phyloP scores from a whole-genome alignment of 768 basidiomycete species.

The Ramaria sp. region DNA sequence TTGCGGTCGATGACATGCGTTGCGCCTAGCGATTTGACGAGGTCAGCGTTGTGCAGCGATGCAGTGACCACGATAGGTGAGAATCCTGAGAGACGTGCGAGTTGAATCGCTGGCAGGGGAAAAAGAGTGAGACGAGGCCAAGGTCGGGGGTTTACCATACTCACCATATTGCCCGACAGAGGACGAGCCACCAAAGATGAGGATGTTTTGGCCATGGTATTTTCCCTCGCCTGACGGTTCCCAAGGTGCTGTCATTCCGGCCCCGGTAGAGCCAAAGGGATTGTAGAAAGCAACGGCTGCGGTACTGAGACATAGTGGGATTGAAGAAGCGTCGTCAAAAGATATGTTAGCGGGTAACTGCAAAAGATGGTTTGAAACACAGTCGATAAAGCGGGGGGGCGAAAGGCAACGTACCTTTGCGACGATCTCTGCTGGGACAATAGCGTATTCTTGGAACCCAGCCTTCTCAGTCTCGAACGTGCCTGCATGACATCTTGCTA shows the following conservation, averaged over 20 bases:
- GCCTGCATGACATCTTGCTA: background rate
- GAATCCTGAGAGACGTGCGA: background rate
- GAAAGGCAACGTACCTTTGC: background rate
- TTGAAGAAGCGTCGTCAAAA: constrained; percentile 8
- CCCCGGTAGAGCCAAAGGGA: constrained; percentile 21
- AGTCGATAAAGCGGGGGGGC: background rate
- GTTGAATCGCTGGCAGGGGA: background rate
- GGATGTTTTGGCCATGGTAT: constrained; percentile 31
- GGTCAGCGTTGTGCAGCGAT: background rate
- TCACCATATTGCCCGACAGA: constrained; percentile 41
- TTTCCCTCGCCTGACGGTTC: constrained; percentile 24
- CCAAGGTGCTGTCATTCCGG: constrained; percentile 28
- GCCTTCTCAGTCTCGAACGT: background rate
- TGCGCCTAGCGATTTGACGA: constrained; percentile 13
- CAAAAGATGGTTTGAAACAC: constrained; percentile 10
- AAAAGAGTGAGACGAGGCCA: constrained; percentile 15
- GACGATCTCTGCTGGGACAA: background rate
- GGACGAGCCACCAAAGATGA: constrained; percentile 37
- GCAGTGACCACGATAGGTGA: background rate
- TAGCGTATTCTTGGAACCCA: background rate
- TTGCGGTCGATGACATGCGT: background rate
- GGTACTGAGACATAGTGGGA: constrained; percentile 38
- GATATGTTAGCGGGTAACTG: background rate
- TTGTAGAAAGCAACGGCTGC: constrained; percentile 40
- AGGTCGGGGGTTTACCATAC: constrained; percentile 24